Conservation (phyloP, 352 stramenopile species). For the Paralagenidium karlingii region DNA sequence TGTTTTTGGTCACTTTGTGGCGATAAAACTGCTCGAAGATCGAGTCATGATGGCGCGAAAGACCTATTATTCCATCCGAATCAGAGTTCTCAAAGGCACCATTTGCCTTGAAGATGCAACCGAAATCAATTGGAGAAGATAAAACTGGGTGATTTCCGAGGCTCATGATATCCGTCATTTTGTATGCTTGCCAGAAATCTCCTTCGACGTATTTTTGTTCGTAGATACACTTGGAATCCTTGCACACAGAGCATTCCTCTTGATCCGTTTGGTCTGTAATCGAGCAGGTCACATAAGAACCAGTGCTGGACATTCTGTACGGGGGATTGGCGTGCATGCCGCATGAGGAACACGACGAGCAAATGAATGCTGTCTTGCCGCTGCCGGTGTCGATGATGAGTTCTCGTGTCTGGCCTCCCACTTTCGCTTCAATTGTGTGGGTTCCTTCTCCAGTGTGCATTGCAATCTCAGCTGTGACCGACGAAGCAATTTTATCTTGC, state of each 20-base stretch:
- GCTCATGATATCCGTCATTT: conserved; percentile 65
- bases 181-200: conserved; percentile 85
- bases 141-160: conserved; percentile 10
- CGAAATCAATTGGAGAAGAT: conserved; percentile 72
- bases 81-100: conserved; percentile 87
- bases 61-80: conserved; percentile 96
- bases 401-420: conserved; percentile 46
- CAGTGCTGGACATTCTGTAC: conserved; percentile 25
- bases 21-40: conserved; percentile 87
- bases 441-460: conserved; percentile 40
- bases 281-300: conserved; percentile 33
- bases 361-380: conserved; percentile 93
- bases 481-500: no score
- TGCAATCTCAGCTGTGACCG: no score
- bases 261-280: conserved; percentile 23
- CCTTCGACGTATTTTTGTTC: conserved; percentile 90
- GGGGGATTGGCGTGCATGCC: conserved; percentile 65
- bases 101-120: conserved; percentile 88
- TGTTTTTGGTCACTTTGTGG: conserved; percentile 57
- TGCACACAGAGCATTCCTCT: conserved; percentile 15
- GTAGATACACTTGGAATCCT: conserved; percentile 76
- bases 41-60: conserved; percentile 83
- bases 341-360: conserved; percentile 80
- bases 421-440: conserved; percentile 53
- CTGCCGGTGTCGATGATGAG: conserved; percentile 96